A percentile compares a stretch with the other conserved stretches of the same genome.
Evolutionary conservation across 441 rosid species (phyloP).

Genomic region (Syzygium syzygioides): DNA sequence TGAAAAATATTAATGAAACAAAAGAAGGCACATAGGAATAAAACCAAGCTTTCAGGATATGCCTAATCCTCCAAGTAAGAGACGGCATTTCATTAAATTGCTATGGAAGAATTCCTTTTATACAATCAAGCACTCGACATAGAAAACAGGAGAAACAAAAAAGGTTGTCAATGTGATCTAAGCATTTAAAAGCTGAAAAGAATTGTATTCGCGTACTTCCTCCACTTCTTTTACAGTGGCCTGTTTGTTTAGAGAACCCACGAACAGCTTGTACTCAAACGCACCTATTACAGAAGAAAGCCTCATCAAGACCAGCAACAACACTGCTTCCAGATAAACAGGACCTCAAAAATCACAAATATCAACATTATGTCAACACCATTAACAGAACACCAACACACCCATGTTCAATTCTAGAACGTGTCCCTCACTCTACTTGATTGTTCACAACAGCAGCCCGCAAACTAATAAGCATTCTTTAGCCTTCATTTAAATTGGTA

Average conservation of each 20-base stretch:
- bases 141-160: not conserved
- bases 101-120: not conserved
- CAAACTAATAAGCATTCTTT: not conserved
- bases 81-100: not conserved
- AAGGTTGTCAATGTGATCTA: not conserved
- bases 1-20: not conserved
- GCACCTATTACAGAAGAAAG: slow-evolving; percentile 46
- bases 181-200: not conserved
- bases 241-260: slow-evolving; percentile 92
- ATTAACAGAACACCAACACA: not conserved
- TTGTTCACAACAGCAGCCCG: not conserved
- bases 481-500: not conserved
- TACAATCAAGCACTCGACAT: not conserved
- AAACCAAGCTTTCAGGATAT: not conserved
- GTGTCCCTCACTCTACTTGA: not conserved
- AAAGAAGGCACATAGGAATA: not conserved
- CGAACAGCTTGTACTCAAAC: slow-evolving; percentile 91
- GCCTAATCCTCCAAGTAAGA: not conserved
- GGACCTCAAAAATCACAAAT: slow-evolving; percentile 6
- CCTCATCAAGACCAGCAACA: not conserved
- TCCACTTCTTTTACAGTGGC: slow-evolving; percentile 95
- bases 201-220: slow-evolving; percentile 53
- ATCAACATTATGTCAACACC: not conserved
- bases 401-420: not conserved
- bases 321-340: not conserved